These are phyloP conservation scores for Aspergillus ochraceoroseus DNA, from an alignment of 2,329 filamentous ascomycete genomes.

Conservation along the genomic window DNA sequence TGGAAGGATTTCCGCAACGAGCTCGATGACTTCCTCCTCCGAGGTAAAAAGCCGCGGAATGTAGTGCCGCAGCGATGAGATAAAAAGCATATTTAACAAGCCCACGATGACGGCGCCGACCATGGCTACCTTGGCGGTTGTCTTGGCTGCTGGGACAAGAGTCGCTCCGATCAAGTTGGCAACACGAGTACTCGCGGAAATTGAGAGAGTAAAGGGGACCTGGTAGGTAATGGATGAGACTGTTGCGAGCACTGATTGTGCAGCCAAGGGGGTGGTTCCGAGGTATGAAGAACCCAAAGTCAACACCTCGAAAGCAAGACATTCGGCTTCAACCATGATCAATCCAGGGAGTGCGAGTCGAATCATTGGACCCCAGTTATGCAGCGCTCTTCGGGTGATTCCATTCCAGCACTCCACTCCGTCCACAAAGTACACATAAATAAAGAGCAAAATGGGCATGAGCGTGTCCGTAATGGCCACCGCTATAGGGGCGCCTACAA, in stretches of 20 bases:
- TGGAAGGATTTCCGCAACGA: constrained; percentile 67
- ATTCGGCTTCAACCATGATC: constrained; percentile 91
- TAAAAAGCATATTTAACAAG: constrained; percentile 67
- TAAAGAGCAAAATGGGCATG: constrained; percentile 65
- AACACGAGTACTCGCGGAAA: constrained; percentile 80
- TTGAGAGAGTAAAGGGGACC: constrained; percentile 84
- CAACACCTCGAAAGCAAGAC: constrained; percentile 85
- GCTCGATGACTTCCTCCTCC: constrained; percentile 62
- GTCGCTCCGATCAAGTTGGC: constrained; percentile 89
- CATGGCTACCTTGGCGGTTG: constrained; percentile 71
- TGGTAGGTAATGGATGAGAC: constrained; percentile 79
- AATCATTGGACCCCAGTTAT: constrained; percentile 80
- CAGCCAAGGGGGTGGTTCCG: constrained; percentile 72
- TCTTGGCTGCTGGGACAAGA: constrained; percentile 72
- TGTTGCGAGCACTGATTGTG: constrained; percentile 78
- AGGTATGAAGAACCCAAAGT: constrained; percentile 79
- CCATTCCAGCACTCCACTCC: constrained; percentile 77
- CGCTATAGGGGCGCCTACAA: constrained; percentile 74
- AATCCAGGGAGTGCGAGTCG: constrained; percentile 81
- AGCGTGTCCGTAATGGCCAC: constrained; percentile 70
- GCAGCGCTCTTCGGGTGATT: constrained; percentile 63
- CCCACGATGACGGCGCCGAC: constrained; percentile 65
- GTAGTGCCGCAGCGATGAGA: constrained; percentile 63
- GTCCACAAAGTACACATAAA: constrained; percentile 67
- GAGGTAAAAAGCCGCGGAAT: constrained; percentile 76